Percentiles rank a stretch among this genome's conserved stretches.
phyloP scores from a whole-genome alignment of 2,329 filamentous ascomycete genomes.

The Bipolaris bicolor region DNA sequence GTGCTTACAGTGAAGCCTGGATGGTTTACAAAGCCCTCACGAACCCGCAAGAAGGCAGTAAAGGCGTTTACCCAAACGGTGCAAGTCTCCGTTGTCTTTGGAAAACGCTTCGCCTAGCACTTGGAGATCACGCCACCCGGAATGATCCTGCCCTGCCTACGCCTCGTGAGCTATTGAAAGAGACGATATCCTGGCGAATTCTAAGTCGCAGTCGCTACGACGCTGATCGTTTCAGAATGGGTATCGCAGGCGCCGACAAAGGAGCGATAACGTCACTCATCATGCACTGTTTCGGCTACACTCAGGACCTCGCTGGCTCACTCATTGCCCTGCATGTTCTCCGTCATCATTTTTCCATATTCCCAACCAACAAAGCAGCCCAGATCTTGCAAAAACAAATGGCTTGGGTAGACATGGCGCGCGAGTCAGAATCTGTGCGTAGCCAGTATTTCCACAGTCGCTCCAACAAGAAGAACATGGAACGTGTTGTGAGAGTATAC shows the following conservation, averaged over 20 bases:
- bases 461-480: constrained; percentile 16
- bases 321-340: constrained; percentile 45
- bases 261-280: constrained; percentile 36
- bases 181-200: constrained; percentile 41
- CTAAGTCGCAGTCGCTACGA: constrained; percentile 32
- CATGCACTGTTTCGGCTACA: constrained; percentile 46
- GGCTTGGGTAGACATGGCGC: constrained; percentile 37
- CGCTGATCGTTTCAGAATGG: constrained; percentile 34
- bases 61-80: constrained; percentile 40
- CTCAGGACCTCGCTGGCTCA: constrained; percentile 41
- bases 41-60: constrained; percentile 19
- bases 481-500: constrained; percentile 27
- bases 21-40: constrained; percentile 37
- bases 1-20: constrained; percentile 40
- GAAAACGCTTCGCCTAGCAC: constrained; percentile 42
- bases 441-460: constrained; percentile 24
- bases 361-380: constrained; percentile 29
- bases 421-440: constrained; percentile 14
- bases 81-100: constrained; percentile 39
- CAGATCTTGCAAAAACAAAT: constrained; percentile 36
- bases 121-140: constrained; percentile 26
- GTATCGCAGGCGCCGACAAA: constrained; percentile 30
- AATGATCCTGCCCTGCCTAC: constrained; percentile 33
- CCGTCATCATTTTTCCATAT: constrained; percentile 31
- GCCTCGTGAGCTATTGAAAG: constrained; percentile 40